A percentile compares a stretch with the other conserved stretches of the same genome.
Evolutionary conservation across 1,284 basidiomycete genomes (phyloP).

Genomic region (Ganoderma sp.): DNA sequence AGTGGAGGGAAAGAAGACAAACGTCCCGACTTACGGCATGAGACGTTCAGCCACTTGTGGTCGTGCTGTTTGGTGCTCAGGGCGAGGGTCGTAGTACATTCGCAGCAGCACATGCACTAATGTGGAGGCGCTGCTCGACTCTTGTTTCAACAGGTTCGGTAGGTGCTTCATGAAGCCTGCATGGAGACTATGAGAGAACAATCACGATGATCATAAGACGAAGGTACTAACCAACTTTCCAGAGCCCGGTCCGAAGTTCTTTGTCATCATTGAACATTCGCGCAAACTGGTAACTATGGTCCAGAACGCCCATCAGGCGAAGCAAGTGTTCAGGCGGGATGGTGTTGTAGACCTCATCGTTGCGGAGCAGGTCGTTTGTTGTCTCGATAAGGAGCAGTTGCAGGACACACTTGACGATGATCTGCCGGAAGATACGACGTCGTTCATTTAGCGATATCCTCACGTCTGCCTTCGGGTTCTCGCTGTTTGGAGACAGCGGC

Average conservation of each 20-base stretch:
- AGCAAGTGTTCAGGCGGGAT: slow-evolving; percentile 95
- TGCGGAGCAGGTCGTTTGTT: slow-evolving; percentile 93
- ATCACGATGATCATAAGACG: neutral
- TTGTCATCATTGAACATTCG: slow-evolving; percentile 98
- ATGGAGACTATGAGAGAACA: neutral
- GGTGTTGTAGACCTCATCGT: slow-evolving; percentile 89
- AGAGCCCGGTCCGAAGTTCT: slow-evolving; percentile 93
- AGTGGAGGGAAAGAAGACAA: neutral
- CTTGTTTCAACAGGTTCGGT: slow-evolving; percentile 97
- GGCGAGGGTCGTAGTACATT: slow-evolving; percentile 94
- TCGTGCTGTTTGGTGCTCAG: slow-evolving; percentile 82
- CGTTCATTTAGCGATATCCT: slow-evolving; percentile 72
- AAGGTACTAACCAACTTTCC: slow-evolving; percentile 92
- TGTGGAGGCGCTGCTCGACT: slow-evolving; percentile 95
- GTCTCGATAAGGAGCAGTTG: slow-evolving; percentile 98
- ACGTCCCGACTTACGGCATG: slow-evolving; percentile 73
- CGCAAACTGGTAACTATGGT: slow-evolving; percentile 97
- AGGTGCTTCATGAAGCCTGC: slow-evolving; percentile 99
- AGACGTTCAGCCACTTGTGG: slow-evolving; percentile 88
- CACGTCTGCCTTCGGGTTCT: slow-evolving; percentile 52
- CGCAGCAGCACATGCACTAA: slow-evolving; percentile 90
- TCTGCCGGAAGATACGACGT: slow-evolving; percentile 95
- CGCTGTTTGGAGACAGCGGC: slow-evolving; percentile 71
- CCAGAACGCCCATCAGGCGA: slow-evolving; percentile 91
- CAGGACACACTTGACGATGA: slow-evolving; percentile 99